Evolutionary conservation across 2,329 filamentous ascomycete species (phyloP).

Genomic region (Colletotrichum neosansevieriae): DNA sequence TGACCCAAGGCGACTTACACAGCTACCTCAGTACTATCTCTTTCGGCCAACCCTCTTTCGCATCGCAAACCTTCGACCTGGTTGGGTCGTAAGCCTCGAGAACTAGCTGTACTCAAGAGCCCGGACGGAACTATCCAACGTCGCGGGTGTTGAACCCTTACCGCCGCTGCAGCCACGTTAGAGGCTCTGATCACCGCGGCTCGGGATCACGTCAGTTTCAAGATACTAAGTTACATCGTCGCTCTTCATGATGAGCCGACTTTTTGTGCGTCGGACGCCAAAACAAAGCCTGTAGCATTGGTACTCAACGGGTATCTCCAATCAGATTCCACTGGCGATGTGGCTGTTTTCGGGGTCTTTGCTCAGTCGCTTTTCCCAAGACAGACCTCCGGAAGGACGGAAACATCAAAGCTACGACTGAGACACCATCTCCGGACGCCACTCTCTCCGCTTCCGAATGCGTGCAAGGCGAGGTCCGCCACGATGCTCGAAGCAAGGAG

Average conservation of each 20-base stretch:
- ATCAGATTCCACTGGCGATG: neutral
- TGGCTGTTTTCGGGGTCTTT: slow-evolving; percentile 28
- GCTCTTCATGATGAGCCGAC: slow-evolving; percentile 3
- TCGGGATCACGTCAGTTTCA: neutral
- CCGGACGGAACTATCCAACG: slow-evolving; percentile 1
- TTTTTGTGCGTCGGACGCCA: neutral
- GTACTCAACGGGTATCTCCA: neutral
- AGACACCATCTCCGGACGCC: slow-evolving; percentile 17
- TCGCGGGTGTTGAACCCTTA: neutral
- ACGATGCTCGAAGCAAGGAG: slow-evolving; percentile 6
- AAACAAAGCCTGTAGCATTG: neutral
- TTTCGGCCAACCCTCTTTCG: neutral
- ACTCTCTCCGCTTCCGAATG: slow-evolving; percentile 16
- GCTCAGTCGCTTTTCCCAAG: slow-evolving; percentile 3
- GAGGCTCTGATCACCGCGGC: neutral
- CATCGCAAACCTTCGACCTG: neutral
- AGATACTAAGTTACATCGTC: neutral
- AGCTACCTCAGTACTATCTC: neutral
- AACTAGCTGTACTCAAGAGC: neutral
- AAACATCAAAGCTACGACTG: slow-evolving; percentile 27
- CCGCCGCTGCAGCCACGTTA: neutral
- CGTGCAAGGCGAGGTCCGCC: slow-evolving; percentile 6
- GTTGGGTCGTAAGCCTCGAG: neutral
- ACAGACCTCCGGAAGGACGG: slow-evolving; percentile 1
- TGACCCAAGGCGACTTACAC: neutral